Conservation (phyloP, 805 yeast species). For the Dipodascopsis tothii region DNA sequence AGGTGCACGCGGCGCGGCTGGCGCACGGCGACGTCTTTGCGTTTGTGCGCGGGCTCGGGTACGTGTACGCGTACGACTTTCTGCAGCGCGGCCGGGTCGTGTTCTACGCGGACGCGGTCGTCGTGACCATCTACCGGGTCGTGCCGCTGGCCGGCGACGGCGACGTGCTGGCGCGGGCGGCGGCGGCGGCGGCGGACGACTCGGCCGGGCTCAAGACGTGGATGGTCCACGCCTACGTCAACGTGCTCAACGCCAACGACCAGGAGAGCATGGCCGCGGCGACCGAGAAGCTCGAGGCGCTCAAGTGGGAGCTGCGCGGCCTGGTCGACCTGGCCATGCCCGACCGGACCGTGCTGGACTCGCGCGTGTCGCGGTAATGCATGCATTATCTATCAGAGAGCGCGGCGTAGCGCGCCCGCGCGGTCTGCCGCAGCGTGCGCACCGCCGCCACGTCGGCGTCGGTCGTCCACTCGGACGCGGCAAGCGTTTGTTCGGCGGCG, state of each 20-base stretch:
- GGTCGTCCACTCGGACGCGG: too few species aligned
- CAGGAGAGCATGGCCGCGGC: slow-evolving; percentile 10
- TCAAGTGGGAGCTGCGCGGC: slow-evolving; percentile 15
- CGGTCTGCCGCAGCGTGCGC: too few species aligned
- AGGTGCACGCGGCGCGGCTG: slow-evolving; percentile 6
- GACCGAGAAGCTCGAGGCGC: slow-evolving; percentile 10
- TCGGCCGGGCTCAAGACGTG: slow-evolving; percentile 11
- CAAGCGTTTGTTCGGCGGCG: too few species aligned
- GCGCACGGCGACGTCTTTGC: slow-evolving; percentile 2
- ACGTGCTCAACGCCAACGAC: slow-evolving; percentile 15
- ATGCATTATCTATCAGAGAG: too few species aligned
- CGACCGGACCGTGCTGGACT: slow-evolving; percentile 20
- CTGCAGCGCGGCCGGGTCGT: slow-evolving; percentile 13
- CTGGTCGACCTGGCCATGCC: slow-evolving; percentile 16
- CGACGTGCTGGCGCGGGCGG: slow-evolving; percentile 6
- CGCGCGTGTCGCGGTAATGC: too few species aligned
- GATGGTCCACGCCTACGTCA: slow-evolving; percentile 21
- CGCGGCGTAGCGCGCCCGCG: too few species aligned
- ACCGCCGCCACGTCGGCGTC: too few species aligned
- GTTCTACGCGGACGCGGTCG: slow-evolving; percentile 12
- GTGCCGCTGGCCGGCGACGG: slow-evolving; percentile 12
- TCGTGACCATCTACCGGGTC: slow-evolving; percentile 9
- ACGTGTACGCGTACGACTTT: slow-evolving; percentile 19
- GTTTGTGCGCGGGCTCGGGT: slow-evolving; percentile 16
- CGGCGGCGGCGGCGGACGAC: slow-evolving; percentile 10